phyloP scores from a whole-genome alignment of 2,329 filamentous ascomycete genomes.

The Aspergillus sp. region DNA sequence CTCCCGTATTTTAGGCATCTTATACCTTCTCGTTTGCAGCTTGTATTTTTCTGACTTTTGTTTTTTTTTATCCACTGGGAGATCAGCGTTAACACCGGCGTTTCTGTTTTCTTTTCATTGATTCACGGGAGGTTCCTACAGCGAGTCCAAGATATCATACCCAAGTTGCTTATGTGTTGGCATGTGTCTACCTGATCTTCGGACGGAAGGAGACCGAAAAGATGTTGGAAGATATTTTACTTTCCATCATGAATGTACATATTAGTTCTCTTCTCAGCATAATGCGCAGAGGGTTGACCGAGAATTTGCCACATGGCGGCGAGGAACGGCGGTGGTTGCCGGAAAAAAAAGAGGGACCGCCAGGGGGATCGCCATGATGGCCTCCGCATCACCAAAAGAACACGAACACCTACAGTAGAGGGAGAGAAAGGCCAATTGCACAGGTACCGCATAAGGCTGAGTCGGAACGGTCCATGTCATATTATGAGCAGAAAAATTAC shows the following conservation, averaged over 20 bases:
- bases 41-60: conserved; percentile 3
- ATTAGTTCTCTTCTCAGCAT: background rate
- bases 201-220: too few relatives aligned
- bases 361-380: background rate
- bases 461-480: background rate
- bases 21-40: background rate
- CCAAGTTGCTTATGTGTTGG: conserved; percentile 13
- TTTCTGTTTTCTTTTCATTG: conserved; percentile 4
- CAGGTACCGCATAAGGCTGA: too few relatives aligned
- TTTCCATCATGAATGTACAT: background rate
- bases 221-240: too few relatives aligned
- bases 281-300: too few relatives aligned
- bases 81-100: conserved; percentile 8
- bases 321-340: background rate
- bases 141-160: conserved; percentile 17
- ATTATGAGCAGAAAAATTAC: background rate
- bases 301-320: too few relatives aligned
- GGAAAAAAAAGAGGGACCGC: background rate
- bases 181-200: background rate
- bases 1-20: conserved; percentile 1
- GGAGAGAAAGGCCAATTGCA: too few relatives aligned
- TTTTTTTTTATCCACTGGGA: conserved; percentile 1
- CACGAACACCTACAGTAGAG: too few relatives aligned
- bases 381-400: too few relatives aligned
- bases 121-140: conserved; percentile 4